These are phyloP conservation scores for Echites panduratus DNA, from an alignment of 257 asterid genomes.

Conservation along the genomic window DNA sequence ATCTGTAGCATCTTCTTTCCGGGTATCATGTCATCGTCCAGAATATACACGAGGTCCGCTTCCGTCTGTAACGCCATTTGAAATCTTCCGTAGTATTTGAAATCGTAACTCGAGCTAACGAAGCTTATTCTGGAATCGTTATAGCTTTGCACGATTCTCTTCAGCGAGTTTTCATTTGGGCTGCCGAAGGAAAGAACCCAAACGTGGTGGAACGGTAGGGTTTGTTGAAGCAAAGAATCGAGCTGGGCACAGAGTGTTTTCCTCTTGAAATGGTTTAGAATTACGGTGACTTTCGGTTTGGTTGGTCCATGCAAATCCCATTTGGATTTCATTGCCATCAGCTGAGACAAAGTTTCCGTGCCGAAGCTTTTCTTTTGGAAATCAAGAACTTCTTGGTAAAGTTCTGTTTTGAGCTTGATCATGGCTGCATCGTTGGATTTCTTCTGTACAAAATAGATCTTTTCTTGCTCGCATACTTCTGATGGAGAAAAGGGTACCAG, in stretches of 20 bases:
- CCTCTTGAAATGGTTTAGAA: slow-evolving; percentile 83
- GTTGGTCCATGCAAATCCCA: slow-evolving; percentile 48
- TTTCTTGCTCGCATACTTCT: slow-evolving; percentile 67
- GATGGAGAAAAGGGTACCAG: slow-evolving; percentile 22
- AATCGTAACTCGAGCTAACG: slow-evolving; percentile 71
- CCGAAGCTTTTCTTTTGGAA: slow-evolving; percentile 48
- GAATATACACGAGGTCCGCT: slow-evolving; percentile 66
- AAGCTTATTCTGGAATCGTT: slow-evolving; percentile 71
- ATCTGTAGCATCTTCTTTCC: slow-evolving; percentile 78
- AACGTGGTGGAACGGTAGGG: slow-evolving; percentile 73
- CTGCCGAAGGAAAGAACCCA: slow-evolving; percentile 96
- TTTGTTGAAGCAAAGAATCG: slow-evolving; percentile 72
- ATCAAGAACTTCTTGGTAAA: slow-evolving; percentile 49
- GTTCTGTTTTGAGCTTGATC: slow-evolving; percentile 74
- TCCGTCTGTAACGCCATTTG: slow-evolving; percentile 93
- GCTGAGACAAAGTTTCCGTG: slow-evolving; percentile 49
- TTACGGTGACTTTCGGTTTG: slow-evolving; percentile 59
- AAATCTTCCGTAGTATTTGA: slow-evolving; percentile 89
- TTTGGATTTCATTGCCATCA: slow-evolving; percentile 65
- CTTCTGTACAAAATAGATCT: slow-evolving; percentile 74
- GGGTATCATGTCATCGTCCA: slow-evolving; percentile 94
- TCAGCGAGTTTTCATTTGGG: slow-evolving; percentile 57
- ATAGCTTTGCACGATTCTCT: slow-evolving; percentile 58
- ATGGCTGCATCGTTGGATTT: slow-evolving; percentile 59
- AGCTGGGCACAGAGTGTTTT: slow-evolving; percentile 80